Percentiles rank a stretch among this genome's conserved stretches.
Conservation (phyloP, 371 early-diverging fungal species). For the Mortierella sp. region DNA sequence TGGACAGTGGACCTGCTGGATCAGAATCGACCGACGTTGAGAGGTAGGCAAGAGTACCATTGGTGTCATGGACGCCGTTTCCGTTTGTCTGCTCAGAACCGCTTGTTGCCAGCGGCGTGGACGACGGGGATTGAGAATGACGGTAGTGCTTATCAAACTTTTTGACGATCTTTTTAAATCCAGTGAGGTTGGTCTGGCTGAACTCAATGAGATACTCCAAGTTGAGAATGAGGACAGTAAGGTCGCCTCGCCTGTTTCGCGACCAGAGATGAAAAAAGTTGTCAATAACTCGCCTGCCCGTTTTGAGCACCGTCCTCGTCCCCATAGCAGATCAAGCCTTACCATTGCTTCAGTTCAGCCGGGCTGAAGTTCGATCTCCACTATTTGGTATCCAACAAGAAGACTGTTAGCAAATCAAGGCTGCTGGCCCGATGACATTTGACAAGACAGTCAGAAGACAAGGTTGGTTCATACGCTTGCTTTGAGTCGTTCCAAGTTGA, state of each 20-base stretch:
- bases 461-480: slow-evolving; percentile 34
- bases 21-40: slow-evolving; percentile 22
- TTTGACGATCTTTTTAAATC: slow-evolving; percentile 71
- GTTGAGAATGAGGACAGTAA: slow-evolving; percentile 58
- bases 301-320: neutral
- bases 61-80: neutral
- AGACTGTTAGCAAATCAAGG: neutral
- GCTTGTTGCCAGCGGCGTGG: slow-evolving; percentile 11
- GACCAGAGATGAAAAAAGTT: neutral
- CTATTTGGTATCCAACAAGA: slow-evolving; percentile 14
- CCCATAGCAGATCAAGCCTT: slow-evolving; percentile 1
- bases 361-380: slow-evolving; percentile 59
- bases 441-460: no score
- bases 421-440: no score
- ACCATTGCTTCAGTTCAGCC: slow-evolving; percentile 60
- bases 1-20: slow-evolving; percentile 12
- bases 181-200: slow-evolving; percentile 66
- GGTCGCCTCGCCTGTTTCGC: slow-evolving; percentile 51
- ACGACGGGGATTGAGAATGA: slow-evolving; percentile 18
- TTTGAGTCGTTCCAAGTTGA: slow-evolving; percentile 52
- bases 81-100: slow-evolving; percentile 10
- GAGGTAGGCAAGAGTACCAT: slow-evolving; percentile 11
- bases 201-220: slow-evolving; percentile 68
- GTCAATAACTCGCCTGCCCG: no score
- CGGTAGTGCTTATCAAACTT: slow-evolving; percentile 66